Evolutionary conservation across 2,329 filamentous ascomycete genomes (phyloP), one percentile per base, ranked within the genome.

Genomic region (Shiraia bambusicola): DNA sequence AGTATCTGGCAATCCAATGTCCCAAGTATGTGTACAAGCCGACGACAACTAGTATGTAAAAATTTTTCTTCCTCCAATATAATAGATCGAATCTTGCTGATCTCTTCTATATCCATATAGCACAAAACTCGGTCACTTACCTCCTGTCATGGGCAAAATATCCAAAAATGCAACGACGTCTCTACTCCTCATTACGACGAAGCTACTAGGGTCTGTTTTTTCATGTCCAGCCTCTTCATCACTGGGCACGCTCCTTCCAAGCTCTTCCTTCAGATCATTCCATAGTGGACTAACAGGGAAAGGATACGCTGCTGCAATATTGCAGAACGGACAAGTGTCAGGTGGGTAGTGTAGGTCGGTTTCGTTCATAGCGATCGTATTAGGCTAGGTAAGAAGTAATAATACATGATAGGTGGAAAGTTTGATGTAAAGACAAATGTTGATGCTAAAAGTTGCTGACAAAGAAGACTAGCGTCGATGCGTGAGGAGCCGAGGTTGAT

Each of bases 151-250:
- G 1, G 93, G 93, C 74, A 94, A 80, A 60, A 96, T 95, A 71
- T 97, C 92, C 56, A 97, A 78, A 70, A 97, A 97, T 29, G 90
- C 90, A 49, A 97, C 72, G 19, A 93, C 81, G 47, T 83, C 69
- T 1, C 82, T 82, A 1, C 88, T 93, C 2, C 87, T 88, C 44
- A 96, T 79, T 24, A 96, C 79, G 22, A 96, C 63, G 58, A 80
- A 73, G 37, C 66, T 70, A 50, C 69, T 67, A 53, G 70, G 60
- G 59, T 56, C 42, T 47, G 70, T 61, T 50, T 57, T 57, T 36
- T 58, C 49, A 28, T 62, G 47, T 12, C 59, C 42, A 13, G 55
- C 50, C 11, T 57, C 59, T 0, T 50, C 49, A 4, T 65, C 56
- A 2, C n/a, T 30, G 0, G 66, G 67, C 2, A 68, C 48, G 25